Evolutionary conservation across 2,329 filamentous ascomycete species (phyloP), one percentile per base, ranked within the genome.

Genomic region (Cladosporium sp.): DNA sequence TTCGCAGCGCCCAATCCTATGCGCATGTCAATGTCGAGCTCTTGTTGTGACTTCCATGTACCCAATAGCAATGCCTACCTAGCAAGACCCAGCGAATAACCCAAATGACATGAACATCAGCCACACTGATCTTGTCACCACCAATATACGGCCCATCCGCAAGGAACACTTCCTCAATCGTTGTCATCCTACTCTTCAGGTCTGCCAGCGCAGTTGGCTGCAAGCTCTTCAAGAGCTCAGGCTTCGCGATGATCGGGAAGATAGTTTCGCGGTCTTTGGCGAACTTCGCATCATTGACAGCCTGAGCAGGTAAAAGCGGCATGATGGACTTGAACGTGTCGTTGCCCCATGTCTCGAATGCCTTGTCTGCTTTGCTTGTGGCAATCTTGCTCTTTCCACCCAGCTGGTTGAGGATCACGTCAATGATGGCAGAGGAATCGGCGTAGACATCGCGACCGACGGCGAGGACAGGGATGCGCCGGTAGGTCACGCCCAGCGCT

Each of bases 371-470:
- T 13, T 65, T 61, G 9, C 56, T 57, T 9, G 61, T 64, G 7
- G 50, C 37, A 22, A 66, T 28, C 19, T 62, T 60, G 25, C 61
- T 36, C 12, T 36, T 58, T 4, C 58, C 57, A 10, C 53, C 56
- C 8, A 65, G 61, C 15, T 60, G 28, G 8, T 55, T 50, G 17
- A 64, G 35, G 51, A 63, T 55, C 22, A 60, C 53, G 57, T 70
- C 66, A 47, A 62, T 57, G 51, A 70, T 69, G 32, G 68, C 44
- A 17, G 48, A 65, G n/a, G 68, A 70, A 56, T 71, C 69, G 59
- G 68, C 70, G 60, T 70, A 71, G 24, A 71, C 49, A 34, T 71
- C 68, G 39, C 64, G 56, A 34, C 68, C 69, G 44, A 71, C 66
- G 17, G 66, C 63, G 4, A 71, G 61, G 15, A 71, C 63, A 6